These are phyloP conservation scores for Golubevia sp. DNA, from an alignment of 1,284 basidiomycete genomes.

Conservation along the genomic window DNA sequence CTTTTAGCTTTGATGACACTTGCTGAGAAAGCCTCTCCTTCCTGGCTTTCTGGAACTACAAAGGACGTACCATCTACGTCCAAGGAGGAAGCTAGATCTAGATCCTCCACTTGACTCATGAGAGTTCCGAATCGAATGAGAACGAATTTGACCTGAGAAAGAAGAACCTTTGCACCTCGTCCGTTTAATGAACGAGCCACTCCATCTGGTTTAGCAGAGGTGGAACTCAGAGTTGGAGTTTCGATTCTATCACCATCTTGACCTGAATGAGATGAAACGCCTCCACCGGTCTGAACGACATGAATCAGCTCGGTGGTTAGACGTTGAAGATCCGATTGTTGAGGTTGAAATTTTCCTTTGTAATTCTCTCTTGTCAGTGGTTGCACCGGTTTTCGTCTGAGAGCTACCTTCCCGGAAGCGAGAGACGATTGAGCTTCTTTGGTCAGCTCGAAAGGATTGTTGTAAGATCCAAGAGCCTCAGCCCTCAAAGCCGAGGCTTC, in stretches of 20 bases:
- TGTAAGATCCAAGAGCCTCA: constrained; percentile 19
- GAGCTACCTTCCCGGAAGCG: constrained; percentile 20
- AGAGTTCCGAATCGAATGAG: constrained; percentile 17
- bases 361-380: constrained; percentile 11
- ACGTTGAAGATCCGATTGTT: not conserved
- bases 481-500: constrained; percentile 31
- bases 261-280: not conserved
- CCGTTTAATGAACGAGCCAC: no score
- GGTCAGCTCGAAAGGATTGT: constrained; percentile 35
- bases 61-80: constrained; percentile 36
- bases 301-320: not conserved
- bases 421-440: constrained; percentile 29
- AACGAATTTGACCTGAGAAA: constrained; percentile 1
- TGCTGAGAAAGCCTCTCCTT: no score
- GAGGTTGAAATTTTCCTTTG: not conserved
- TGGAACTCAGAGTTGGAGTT: not conserved
- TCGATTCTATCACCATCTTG: not conserved
- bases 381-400: constrained; percentile 32
- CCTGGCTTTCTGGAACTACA: no score
- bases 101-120: constrained; percentile 29
- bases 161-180: not conserved
- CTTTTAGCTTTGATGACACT: no score
- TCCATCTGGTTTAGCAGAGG: not conserved
- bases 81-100: constrained; percentile 36
- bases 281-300: not conserved